phyloP scores from a whole-genome alignment of 805 yeast genomes.

The Torulaspora franciscae region DNA sequence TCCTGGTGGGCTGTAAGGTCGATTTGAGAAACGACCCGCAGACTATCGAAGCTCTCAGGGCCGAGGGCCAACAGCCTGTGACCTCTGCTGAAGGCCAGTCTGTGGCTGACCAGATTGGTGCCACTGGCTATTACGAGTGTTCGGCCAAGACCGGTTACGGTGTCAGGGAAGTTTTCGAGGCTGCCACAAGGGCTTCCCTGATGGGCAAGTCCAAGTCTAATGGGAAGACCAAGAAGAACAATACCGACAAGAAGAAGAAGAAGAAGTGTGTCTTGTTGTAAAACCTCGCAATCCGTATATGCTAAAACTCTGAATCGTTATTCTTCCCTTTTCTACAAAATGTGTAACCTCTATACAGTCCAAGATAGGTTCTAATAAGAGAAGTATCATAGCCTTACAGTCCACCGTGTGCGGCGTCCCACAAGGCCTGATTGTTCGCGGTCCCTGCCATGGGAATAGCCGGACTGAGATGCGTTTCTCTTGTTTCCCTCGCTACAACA shows the following conservation, averaged over 20 bases:
- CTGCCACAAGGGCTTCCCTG: conserved; percentile 87
- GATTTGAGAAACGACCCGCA: conserved; percentile 81
- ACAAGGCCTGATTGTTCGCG: too few relatives aligned
- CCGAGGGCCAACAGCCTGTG: conserved; percentile 76
- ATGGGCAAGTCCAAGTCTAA: conserved; percentile 45
- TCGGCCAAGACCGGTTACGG: conserved; percentile 89
- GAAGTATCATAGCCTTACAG: not conserved
- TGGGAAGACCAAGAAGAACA: conserved; percentile 25
- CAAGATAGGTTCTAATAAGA: conserved; percentile 6
- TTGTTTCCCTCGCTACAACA: conserved; percentile 28
- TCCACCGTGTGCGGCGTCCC: too few relatives aligned
- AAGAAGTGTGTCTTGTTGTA: conserved; percentile 70
- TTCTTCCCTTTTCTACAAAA: conserved; percentile 4
- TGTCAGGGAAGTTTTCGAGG: conserved; percentile 88
- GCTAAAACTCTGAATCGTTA: conserved; percentile 1
- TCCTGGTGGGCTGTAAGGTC: conserved; percentile 85
- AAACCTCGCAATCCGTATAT: conserved; percentile 10
- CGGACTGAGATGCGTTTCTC: conserved; percentile 5
- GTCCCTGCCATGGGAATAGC: too few relatives aligned
- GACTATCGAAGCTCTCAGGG: conserved; percentile 68
- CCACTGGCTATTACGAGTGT: conserved; percentile 82
- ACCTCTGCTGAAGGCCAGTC: conserved; percentile 76
- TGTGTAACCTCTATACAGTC: conserved; percentile 6
- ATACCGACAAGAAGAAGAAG: conserved; percentile 47
- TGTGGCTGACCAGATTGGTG: conserved; percentile 87